A percentile compares a stretch with the other conserved stretches of the same genome.
These are phyloP conservation scores for Triangularia setosa DNA, from an alignment of 2,329 filamentous ascomycete genomes.

Conservation along the genomic window DNA sequence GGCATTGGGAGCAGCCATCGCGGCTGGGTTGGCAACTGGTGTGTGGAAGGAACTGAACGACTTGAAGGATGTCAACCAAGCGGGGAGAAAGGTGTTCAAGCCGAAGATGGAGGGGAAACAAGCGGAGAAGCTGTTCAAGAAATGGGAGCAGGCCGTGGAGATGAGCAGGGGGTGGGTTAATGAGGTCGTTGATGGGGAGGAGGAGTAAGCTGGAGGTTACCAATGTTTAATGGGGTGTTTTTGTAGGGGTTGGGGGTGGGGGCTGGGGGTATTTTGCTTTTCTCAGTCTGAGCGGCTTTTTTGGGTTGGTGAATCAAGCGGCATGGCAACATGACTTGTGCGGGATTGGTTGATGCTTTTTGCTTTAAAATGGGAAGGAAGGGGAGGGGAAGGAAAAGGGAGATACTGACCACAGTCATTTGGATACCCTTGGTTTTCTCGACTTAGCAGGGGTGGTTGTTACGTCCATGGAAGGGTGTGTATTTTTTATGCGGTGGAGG, in stretches of 20 bases:
- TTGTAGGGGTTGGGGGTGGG: not conserved
- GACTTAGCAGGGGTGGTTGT: not conserved
- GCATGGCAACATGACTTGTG: not conserved
- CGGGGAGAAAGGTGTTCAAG: constrained; percentile 65
- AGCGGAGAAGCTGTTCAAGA: constrained; percentile 43
- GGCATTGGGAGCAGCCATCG: constrained; percentile 81
- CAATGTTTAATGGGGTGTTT: not conserved
- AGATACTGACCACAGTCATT: not conserved
- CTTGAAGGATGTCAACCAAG: constrained; percentile 67
- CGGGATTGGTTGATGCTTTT: not conserved
- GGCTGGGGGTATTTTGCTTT: not conserved
- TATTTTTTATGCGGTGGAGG: not conserved
- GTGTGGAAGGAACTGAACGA: constrained; percentile 75
- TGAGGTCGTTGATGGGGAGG: constrained; percentile 21
- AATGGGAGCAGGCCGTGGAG: constrained; percentile 56
- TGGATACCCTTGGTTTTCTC: not conserved
- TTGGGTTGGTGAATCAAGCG: not conserved
- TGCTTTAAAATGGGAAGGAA: not conserved
- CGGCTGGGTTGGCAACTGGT: constrained; percentile 77
- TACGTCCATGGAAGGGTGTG: not conserved
- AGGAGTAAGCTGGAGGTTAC: not conserved
- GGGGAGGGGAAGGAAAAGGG: not conserved
- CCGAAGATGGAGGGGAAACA: constrained; percentile 53
- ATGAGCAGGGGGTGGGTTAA: constrained; percentile 55
- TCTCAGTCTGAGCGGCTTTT: not conserved